Evolutionary conservation across 2,329 filamentous ascomycete species (phyloP).

Genomic region (Myrmaecium sp.): DNA sequence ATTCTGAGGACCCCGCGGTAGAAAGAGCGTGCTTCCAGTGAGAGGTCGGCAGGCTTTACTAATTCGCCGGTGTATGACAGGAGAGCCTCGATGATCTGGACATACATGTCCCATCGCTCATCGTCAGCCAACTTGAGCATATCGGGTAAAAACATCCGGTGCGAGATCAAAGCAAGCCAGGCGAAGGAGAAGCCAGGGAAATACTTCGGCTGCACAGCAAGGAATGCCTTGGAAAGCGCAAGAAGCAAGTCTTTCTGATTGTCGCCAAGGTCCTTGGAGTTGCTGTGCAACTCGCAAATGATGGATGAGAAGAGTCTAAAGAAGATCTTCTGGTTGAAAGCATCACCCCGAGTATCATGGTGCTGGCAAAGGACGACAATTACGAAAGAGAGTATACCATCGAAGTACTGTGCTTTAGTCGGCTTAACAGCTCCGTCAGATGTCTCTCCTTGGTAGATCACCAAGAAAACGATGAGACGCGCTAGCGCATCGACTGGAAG

Average conservation of each 20-base stretch:
- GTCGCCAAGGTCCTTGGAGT: constrained; percentile 24
- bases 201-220: constrained; percentile 56
- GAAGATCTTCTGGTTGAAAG: constrained; percentile 77
- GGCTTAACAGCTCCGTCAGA: constrained; percentile 39
- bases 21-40: constrained; percentile 58
- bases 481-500: constrained; percentile 64
- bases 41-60: constrained; percentile 54
- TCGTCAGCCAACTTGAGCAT: constrained; percentile 53
- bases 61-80: constrained; percentile 62
- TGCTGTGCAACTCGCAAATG: constrained; percentile 57
- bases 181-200: constrained; percentile 72
- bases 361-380: constrained; percentile 74
- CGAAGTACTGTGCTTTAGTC: constrained; percentile 54
- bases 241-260: constrained; percentile 49
- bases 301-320: constrained; percentile 77
- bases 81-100: constrained; percentile 55
- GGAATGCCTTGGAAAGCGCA: constrained; percentile 52
- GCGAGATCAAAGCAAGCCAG: constrained; percentile 70
- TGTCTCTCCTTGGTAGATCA: constrained; percentile 50
- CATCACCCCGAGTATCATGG: constrained; percentile 61
- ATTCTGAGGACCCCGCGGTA: constrained; percentile 75
- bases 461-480: constrained; percentile 59
- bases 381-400: constrained; percentile 61
- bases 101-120: constrained; percentile 50
- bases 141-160: constrained; percentile 68